Evolutionary conservation across 768 basidiomycete genomes (phyloP).

Genomic region (Trametes cubensis): DNA sequence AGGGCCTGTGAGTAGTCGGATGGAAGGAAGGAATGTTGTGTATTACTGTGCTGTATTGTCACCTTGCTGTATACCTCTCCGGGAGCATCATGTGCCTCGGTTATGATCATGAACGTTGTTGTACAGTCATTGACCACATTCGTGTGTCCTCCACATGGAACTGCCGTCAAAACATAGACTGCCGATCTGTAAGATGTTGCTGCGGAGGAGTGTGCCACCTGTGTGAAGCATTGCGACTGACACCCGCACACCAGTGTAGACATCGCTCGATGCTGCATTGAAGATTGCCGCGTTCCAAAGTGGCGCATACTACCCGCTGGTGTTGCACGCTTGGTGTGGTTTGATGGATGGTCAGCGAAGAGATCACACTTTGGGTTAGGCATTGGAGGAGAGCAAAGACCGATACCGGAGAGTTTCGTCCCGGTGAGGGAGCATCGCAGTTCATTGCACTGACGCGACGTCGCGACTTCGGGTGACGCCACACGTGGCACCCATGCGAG

Average conservation of each 20-base stretch:
- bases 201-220: too few relatives aligned
- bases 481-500: not conserved
- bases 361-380: not conserved
- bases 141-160: not conserved
- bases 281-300: too few relatives aligned
- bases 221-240: too few relatives aligned
- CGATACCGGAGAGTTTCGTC: not conserved
- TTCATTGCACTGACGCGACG: not conserved
- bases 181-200: too few relatives aligned
- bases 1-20: constrained; percentile 70
- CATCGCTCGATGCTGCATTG: too few relatives aligned
- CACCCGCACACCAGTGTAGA: too few relatives aligned
- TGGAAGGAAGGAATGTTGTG: constrained; percentile 34
- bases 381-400: not conserved
- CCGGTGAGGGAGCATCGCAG: constrained; percentile 4
- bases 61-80: constrained; percentile 37
- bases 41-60: constrained; percentile 4
- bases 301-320: too few relatives aligned
- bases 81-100: not conserved
- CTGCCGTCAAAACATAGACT: too few relatives aligned
- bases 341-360: not conserved
- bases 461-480: too few relatives aligned
- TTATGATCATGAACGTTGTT: not conserved
- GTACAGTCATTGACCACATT: not conserved
- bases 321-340: not conserved